Conservation (phyloP, 345 rosid species). For the Melaleuca alternifolia region DNA sequence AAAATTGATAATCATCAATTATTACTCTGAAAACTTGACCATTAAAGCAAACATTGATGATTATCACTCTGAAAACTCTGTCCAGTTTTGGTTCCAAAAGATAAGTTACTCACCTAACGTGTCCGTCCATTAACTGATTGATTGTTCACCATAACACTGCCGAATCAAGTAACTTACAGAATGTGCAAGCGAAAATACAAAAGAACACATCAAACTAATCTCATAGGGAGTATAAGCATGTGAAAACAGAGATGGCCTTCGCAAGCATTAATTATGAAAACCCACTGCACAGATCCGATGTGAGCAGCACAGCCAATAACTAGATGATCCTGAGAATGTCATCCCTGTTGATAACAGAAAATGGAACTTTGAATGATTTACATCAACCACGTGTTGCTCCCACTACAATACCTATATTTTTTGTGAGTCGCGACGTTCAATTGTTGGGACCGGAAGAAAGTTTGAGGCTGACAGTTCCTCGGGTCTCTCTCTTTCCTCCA, state of each 20-base stretch:
- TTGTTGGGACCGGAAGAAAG: not conserved
- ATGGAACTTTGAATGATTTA: not conserved
- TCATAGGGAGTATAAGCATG: not conserved
- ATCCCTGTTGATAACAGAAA: too few species aligned
- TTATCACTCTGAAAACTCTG: not conserved
- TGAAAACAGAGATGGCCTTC: not conserved
- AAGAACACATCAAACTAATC: not conserved
- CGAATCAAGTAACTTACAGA: not conserved
- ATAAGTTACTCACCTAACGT: not conserved
- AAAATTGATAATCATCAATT: too few species aligned
- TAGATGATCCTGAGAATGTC: too few species aligned
- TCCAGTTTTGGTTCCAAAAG: not conserved
- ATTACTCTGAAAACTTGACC: too few species aligned
- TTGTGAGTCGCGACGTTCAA: not conserved
- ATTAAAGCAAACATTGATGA: not conserved
- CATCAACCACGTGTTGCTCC: not conserved
- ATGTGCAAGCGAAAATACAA: not conserved
- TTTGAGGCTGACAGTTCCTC: not conserved
- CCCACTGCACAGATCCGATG: too few species aligned
- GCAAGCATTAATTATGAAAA: not conserved
- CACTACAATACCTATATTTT: not conserved
- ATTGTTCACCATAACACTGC: not conserved
- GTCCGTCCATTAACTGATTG: not conserved
- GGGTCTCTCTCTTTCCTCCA: not conserved
- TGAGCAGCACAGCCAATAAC: too few species aligned